phyloP scores from a whole-genome alignment of 2,329 filamentous ascomycete genomes.

The Fusarium agapanthi region DNA sequence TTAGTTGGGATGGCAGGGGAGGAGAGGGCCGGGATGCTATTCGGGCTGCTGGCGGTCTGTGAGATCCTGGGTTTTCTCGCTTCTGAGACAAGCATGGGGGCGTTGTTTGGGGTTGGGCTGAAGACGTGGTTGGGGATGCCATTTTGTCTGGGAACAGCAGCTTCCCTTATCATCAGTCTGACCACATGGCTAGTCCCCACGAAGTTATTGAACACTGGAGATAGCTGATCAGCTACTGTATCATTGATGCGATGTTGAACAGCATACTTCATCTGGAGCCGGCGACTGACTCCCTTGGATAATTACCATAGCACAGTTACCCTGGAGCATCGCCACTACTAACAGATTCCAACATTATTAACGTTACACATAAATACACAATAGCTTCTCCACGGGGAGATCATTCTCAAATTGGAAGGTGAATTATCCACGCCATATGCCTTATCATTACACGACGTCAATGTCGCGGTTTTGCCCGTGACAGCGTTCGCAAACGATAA shows the following conservation, averaged over 20 bases:
- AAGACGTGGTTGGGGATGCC: slow-evolving; percentile 37
- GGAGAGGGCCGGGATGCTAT: slow-evolving; percentile 32
- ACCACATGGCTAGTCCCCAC: slow-evolving; percentile 23
- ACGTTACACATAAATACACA: neutral
- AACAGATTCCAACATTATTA: neutral
- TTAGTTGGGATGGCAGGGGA: slow-evolving; percentile 24
- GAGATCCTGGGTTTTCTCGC: slow-evolving; percentile 37
- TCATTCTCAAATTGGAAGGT: neutral
- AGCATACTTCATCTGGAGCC: neutral
- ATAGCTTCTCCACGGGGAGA: neutral
- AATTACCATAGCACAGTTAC: neutral
- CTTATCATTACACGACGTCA: neutral
- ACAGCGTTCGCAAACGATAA: neutral
- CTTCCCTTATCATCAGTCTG: slow-evolving; percentile 21
- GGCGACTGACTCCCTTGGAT: neutral
- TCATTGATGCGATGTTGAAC: neutral
- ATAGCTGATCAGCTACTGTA: neutral
- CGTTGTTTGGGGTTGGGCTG: slow-evolving; percentile 39
- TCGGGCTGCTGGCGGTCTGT: slow-evolving; percentile 39
- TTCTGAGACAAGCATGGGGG: slow-evolving; percentile 32
- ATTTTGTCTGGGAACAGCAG: slow-evolving; percentile 30
- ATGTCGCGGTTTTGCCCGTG: neutral
- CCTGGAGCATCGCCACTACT: slow-evolving; percentile 2
- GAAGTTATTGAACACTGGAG: neutral
- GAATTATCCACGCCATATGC: neutral